Base-by-base conservation (phyloP, 495 filamentous ascomycete genomes). In the Penicillium paradoxum region DNA sequence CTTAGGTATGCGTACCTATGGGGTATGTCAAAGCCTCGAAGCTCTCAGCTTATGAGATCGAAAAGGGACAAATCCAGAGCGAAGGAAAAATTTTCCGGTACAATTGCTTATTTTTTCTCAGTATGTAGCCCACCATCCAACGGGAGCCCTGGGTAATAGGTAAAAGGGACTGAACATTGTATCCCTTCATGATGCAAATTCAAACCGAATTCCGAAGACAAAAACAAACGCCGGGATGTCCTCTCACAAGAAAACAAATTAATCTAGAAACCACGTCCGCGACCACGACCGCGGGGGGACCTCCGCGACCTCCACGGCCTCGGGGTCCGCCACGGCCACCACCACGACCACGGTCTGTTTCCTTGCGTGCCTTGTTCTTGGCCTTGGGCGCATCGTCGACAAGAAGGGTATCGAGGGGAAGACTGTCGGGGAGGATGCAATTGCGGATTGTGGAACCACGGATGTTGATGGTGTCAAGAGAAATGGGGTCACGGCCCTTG, bases 341-440 rank as follows among this genome's bases (percentile, higher is more conserved):
- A 55, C 83, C 79, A 14, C 84, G 75, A 19, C 86, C 85, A 47
- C 83, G 73, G 58, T 88, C 87, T 25, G 83, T 78, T 73, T 98
- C 95, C 79, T 98, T 98, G 63, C 93, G 78, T 25, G 93, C 92
- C 83, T 97, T 97, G 73, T 98, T 97, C 84, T 97, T 97, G 44
- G 93, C 92, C 76, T 98, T 98, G 29, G 91, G 90, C 47, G 90
- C 84, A 69, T 98, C 93, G 63, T 98, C 93, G 51, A 98, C 90
- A 13, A 98, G 77, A 29, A 98, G 80, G 13, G 91, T 95, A 67
- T 98, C 93, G 40, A 98, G 80, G 15, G 91, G 93, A 49, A 98
- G 80, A 42, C 86, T 91, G 72, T 98, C 93, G 27, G 93, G 93
- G 4, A 97, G 84, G 63, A 97, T 93, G 68, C 86, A 90, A 71